Evolutionary conservation across 805 yeast species (phyloP), one percentile per base, ranked within the genome.

Genomic region (Lipomyces kockii): DNA sequence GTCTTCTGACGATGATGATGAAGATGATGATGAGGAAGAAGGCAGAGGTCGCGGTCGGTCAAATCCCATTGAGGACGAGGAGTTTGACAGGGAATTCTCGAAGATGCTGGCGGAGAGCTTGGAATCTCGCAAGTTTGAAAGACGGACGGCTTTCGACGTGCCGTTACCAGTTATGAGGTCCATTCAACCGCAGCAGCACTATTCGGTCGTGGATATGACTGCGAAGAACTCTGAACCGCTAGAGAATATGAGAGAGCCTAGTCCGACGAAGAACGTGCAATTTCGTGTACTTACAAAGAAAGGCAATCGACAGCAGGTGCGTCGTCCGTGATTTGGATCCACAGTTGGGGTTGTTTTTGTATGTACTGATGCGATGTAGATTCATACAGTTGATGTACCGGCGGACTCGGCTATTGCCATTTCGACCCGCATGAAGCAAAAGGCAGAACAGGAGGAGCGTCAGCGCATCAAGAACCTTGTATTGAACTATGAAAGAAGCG

Each of bases 321-420:
- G 63, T 52, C 14, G 9, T 43, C 22, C 9, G 25, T 25, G 39
- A 25, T 53, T 53, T 11, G 1, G 29, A 11, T 53, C 20, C 46
- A 12, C 22, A n/a, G 12, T 4, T 39, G n/a, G n/a, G 3, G 7
- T 43, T 43, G 20, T 43, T 8, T 35, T 22, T 25, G 25, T 7
- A 12, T 12, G 49, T 37, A 53, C 61, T 64, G 12, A 55, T 29
- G 20, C 11, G 25, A 17, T 14, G 7, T 46, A 68, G 63, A 57
- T 71, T 1, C 70, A 67, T 22, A 53, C 62, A 8, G 66, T 72
- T 8, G 72, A 61, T 6, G 62, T 72, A 1, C 74, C 74, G 8
- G 70, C 68, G 3, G 60, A 72, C 53, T 72, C 74, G 2, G 61
- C 69, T 20, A 61, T 72, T 11, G 74, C 73, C n/a, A 51, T 70